Base-by-base conservation (phyloP, 2,329 filamentous ascomycete species). In the Colletotrichum agaves region DNA sequence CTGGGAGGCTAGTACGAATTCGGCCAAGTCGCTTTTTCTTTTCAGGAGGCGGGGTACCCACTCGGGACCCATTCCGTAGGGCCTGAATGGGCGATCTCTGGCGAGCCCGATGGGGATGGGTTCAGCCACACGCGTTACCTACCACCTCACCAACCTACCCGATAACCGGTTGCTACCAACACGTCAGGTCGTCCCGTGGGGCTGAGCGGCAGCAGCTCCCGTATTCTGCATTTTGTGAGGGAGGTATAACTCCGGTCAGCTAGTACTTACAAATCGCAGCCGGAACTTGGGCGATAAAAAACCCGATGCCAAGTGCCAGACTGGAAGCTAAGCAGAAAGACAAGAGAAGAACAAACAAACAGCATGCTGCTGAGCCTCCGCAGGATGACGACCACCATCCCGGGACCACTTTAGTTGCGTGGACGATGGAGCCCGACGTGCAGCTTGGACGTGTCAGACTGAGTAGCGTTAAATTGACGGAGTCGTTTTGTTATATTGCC, bases 341-440 rank as follows among this genome's bases (percentile, higher is more conserved):
- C 21, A 44, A 12, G 33, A n/a, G 23, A 60, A 47, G 58, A 57
- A 49, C 19, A 64, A 50, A 52, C 31, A 60, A 3, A 27, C 27
- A 27, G 27, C 27, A 27, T 27, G 27, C 6, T 27, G 65, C 65
- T 68, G 55, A 68, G 65, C 65, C 65, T 59, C 65, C 53, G 47
- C 39, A 68, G 55, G 65, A 68, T 68, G 65, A 68, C 65, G 65
- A 68, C 63, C 65, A 58, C 53, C 35, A 31, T 11, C 7, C 50
- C 19, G 27, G 60, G 31, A 15, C 61, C 65, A 65, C 61, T 68
- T 60, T 50, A 37, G 55, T 60, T 68, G 65, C 65, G 65, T 56
- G 47, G 52, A 59, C 53, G 33, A 68, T 49, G 65, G 65, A 17
- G 53, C 65, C 35, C 47, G 31, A 12, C 61, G 44, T 46, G 47